phyloP scores from a whole-genome alignment of 2,329 filamentous ascomycete species.

The Penicillium fuscoglaucum region DNA sequence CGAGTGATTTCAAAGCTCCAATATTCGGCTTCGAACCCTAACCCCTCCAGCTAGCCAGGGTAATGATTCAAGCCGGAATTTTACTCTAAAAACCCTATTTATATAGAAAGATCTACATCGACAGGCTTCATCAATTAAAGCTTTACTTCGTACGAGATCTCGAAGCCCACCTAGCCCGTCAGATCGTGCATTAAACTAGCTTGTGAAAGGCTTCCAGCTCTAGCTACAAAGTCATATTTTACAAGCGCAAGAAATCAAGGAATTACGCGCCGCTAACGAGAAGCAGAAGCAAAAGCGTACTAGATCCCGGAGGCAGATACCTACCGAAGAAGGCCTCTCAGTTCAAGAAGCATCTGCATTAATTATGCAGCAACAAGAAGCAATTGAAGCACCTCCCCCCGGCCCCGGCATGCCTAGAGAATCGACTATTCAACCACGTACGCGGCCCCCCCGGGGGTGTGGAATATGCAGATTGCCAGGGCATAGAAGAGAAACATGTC shows the following conservation, averaged over 20 bases:
- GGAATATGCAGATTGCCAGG: too few species aligned
- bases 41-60: too few species aligned
- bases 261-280: not conserved
- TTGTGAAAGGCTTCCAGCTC: conserved; percentile 4
- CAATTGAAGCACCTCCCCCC: too few species aligned
- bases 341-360: not conserved
- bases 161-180: conserved; percentile 1
- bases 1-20: too few species aligned
- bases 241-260: not conserved
- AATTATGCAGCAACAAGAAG: not conserved
- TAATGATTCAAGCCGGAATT: too few species aligned
- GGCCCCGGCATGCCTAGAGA: too few species aligned
- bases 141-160: not conserved
- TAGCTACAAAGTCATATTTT: not conserved
- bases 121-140: conserved; percentile 3
- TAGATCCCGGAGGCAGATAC: too few species aligned
- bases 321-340: not conserved
- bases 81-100: accelerated
- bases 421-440: too few species aligned
- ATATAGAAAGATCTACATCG: not conserved
- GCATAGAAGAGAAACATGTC: too few species aligned
- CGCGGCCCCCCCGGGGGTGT: too few species aligned
- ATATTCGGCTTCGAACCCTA: too few species aligned
- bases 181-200: conserved; percentile 5
- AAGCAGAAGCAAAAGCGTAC: not conserved